Evolutionary conservation across 2,329 filamentous ascomycete species (phyloP), one percentile per base, ranked within the genome.

Genomic region (Aspergillus japonicus): DNA sequence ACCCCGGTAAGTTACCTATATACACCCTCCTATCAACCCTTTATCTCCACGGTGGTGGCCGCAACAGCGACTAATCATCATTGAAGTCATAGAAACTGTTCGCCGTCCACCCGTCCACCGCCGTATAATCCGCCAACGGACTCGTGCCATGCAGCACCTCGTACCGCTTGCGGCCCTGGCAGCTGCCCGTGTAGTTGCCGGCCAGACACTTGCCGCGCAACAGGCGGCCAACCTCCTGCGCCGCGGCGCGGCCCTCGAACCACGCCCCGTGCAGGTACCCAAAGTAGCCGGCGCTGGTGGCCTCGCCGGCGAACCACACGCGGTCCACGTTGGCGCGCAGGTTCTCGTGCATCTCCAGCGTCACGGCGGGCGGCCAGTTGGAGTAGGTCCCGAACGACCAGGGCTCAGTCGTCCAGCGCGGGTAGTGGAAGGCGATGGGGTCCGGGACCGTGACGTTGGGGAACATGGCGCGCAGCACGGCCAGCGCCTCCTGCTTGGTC

Each of bases 301-400:
- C 84, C 69, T 89, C 87, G 0, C 87, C 87, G 0, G 87, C 86
- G 61, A 88, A 90, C 76, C 82, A 88, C 3, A 90, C 70, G 1
- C 85, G 73, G 4, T 81, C 80, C 0, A 87, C 73, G 60, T 88
- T 89, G 16, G 87, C 85, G 1, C 87, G 81, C 8, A 89, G 76
- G 64, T 89, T 89, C 68, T 89, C 83, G 64, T 90, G 87, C 75
- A 81, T 84, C 67, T 89, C 83, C 0, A 89, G 75, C 0, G 84
- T 87, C 50, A 85, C 85, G 0, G 84, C 84, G 0, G 82, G 75
- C 0, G 87, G 87, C 87, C 87, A 90, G 69, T 89, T 89, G 39
- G 84, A 87, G 72, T 88, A 89, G n/a, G 83, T 86, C 2, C 87
- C 87, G 56, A 81, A 84, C 0, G 79, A 67, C 81, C 82, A 82